Conservation (phyloP, 2,329 filamentous ascomycete species). For the Monilinia laxa region DNA sequence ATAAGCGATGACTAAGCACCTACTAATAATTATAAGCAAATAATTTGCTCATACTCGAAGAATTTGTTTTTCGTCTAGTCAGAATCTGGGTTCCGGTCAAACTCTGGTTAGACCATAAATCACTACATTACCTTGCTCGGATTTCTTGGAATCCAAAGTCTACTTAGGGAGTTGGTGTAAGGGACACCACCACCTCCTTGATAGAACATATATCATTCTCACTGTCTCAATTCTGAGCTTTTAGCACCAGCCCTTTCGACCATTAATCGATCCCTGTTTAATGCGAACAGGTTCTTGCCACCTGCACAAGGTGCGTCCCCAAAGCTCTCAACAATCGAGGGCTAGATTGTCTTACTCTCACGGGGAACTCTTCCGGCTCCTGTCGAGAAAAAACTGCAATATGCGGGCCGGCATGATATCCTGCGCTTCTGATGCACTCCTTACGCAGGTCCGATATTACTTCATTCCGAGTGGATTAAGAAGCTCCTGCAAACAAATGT, state of each 20-base stretch:
- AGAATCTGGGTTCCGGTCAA: background rate
- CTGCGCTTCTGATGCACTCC: conserved; percentile 10
- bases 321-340: background rate
- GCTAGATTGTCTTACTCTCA: background rate
- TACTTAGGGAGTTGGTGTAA: conserved; percentile 6
- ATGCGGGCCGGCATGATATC: background rate
- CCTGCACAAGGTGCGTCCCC: background rate
- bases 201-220: conserved; percentile 12
- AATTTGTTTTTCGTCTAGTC: background rate
- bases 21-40: conserved; percentile 2
- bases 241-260: background rate
- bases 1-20: conserved; percentile 3
- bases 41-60: background rate
- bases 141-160: background rate
- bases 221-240: conserved; percentile 10
- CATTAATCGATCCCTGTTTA: background rate
- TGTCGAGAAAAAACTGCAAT: background rate
- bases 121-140: background rate
- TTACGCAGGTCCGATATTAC: conserved; percentile 7
- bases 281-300: background rate
- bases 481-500: background rate
- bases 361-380: conserved; percentile 15
- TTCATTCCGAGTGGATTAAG: conserved; percentile 10
- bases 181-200: conserved; percentile 19
- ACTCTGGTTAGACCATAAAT: background rate